Percentiles rank a stretch among this genome's conserved stretches.
Conservation (phyloP, 2,329 filamentous ascomycete species). For the Aspergillus jensenii region DNA sequence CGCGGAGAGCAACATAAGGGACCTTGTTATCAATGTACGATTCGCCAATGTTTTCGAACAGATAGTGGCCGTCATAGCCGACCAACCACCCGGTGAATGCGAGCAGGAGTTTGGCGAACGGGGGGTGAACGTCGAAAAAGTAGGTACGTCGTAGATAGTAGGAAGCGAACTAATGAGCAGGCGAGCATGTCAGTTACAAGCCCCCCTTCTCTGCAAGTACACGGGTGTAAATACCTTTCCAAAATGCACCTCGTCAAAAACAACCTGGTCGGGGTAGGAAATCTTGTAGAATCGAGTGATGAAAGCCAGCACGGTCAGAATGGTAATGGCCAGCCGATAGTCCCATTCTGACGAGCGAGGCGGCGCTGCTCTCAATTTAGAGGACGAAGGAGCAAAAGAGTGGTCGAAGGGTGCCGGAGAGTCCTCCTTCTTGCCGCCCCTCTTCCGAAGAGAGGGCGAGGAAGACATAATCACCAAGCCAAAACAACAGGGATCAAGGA, state of each 20-base stretch:
- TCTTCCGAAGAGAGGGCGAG: constrained; percentile 43
- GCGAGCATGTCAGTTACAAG: constrained; percentile 16
- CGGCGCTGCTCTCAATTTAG: constrained; percentile 7
- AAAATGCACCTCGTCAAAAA: constrained; percentile 99
- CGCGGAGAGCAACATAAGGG: constrained; percentile 92
- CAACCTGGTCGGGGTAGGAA: constrained; percentile 90
- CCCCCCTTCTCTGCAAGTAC: constrained; percentile 1
- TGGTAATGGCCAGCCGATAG: constrained; percentile 72
- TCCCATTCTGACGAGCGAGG: constrained; percentile 65
- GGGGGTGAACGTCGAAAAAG: constrained; percentile 99
- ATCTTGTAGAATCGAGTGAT: constrained; percentile 95
- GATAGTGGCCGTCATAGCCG: constrained; percentile 93
- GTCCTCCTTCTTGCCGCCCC: constrained; percentile 40
- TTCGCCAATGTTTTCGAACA: constrained; percentile 99
- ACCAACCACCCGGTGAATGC: constrained; percentile 96
- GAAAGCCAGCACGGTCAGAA: constrained; percentile 84
- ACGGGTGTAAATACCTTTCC: constrained; percentile 73
- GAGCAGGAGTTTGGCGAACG: constrained; percentile 96
- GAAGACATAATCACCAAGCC: constrained; percentile 31
- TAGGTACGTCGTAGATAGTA: constrained; percentile 94
- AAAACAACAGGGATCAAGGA: constrained; percentile 12
- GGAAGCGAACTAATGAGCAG: constrained; percentile 48
- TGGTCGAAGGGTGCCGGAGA: constrained; percentile 25
- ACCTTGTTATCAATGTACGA: constrained; percentile 97
- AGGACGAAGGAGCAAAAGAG: constrained; percentile 22